phyloP scores from a whole-genome alignment of 495 filamentous ascomycete species.

The Aspergillus saccharolyticus region DNA sequence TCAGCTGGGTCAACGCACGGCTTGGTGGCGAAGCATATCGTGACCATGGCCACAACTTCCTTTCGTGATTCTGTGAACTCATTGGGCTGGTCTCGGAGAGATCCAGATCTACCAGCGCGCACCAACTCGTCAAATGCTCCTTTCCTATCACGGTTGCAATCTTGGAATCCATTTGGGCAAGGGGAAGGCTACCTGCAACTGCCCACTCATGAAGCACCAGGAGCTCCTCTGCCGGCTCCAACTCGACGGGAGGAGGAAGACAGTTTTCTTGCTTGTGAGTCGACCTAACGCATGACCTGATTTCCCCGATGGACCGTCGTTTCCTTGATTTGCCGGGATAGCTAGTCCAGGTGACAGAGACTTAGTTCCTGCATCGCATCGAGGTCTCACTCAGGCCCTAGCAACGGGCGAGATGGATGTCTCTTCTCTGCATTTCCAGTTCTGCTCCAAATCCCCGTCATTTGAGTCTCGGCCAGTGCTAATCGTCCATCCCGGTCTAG shows the following conservation, averaged over 20 bases:
- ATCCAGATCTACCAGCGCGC: constrained; percentile 70
- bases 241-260: constrained; percentile 90
- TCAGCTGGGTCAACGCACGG: not conserved
- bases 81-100: constrained; percentile 88
- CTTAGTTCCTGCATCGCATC: constrained; percentile 39
- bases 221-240: constrained; percentile 81
- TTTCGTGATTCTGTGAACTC: constrained; percentile 94
- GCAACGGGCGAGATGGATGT: constrained; percentile 1
- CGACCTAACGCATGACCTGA: constrained; percentile 21
- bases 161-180: constrained; percentile 82
- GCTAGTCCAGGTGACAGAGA: constrained; percentile 34
- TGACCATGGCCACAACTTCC: constrained; percentile 76
- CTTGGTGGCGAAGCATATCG: constrained; percentile 7
- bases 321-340: constrained; percentile 20
- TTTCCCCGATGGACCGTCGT: constrained; percentile 7
- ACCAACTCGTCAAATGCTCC: constrained; percentile 64
- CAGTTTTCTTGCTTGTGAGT: constrained; percentile 94
- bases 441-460: constrained; percentile 5
- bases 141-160: constrained; percentile 74
- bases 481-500: constrained; percentile 43
- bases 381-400: constrained; percentile 21
- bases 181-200: constrained; percentile 82
- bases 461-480: constrained; percentile 18
- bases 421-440: constrained; percentile 13
- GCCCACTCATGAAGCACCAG: constrained; percentile 76